A percentile compares a stretch with the other conserved stretches of the same genome.
phyloP scores from a whole-genome alignment of 208 protist genomes.

The Leishmania amazonensis region DNA sequence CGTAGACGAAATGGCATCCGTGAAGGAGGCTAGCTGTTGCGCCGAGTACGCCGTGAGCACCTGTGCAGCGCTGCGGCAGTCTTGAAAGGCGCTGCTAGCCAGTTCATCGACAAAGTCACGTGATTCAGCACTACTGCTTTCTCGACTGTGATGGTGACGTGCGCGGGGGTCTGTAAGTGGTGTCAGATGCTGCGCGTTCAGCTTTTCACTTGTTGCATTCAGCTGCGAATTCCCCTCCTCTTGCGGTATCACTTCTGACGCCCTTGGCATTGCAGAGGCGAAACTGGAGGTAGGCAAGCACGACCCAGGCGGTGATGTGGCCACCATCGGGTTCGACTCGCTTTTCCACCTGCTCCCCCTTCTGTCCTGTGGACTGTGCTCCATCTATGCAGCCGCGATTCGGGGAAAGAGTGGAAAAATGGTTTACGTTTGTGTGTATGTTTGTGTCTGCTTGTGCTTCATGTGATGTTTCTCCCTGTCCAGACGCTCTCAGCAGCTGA shows the following conservation, averaged over 20 bases:
- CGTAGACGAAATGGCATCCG: not conserved
- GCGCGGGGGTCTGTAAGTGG: not conserved
- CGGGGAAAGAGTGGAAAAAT: no score
- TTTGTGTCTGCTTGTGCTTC: not conserved
- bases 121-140: slow-evolving; percentile 21
- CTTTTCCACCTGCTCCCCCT: no score
- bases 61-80: slow-evolving; percentile 26
- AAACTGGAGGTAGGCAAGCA: not conserved
- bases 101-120: slow-evolving; percentile 26
- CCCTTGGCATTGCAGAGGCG: not conserved
- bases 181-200: not conserved
- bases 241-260: not conserved
- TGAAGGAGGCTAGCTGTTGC: not conserved
- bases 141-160: not conserved
- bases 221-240: not conserved
- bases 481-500: not conserved
- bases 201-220: slow-evolving; percentile 13
- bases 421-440: not conserved
- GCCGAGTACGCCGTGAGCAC: not conserved
- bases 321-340: not conserved
- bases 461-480: not conserved
- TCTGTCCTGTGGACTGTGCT: not conserved
- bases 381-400: not conserved
- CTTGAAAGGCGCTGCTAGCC: slow-evolving; percentile 32
- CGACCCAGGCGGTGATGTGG: not conserved